phyloP scores from a whole-genome alignment of 768 basidiomycete species.

The Nevesoporus exiguus region DNA sequence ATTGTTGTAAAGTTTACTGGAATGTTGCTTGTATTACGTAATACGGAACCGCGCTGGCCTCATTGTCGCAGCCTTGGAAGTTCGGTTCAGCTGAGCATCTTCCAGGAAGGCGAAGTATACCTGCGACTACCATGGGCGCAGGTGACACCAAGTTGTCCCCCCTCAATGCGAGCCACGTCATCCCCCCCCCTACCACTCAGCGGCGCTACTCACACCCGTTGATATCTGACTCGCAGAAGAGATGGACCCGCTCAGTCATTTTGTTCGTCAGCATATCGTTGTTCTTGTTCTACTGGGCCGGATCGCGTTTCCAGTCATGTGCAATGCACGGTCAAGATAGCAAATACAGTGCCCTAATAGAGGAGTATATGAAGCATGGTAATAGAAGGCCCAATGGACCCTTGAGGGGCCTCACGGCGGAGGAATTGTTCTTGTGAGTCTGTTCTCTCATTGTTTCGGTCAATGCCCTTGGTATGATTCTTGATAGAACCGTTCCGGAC shows the following conservation, averaged over 20 bases:
- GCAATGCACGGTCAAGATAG: conserved; percentile 7
- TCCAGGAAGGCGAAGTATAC: no score
- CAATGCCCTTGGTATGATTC: background rate
- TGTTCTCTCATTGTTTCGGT: background rate
- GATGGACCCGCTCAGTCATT: conserved; percentile 12
- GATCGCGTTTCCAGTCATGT: background rate
- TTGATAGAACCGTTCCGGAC: conserved; percentile 47
- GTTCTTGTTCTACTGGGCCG: conserved; percentile 22
- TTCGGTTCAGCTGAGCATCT: no score
- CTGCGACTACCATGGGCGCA: conserved; percentile 11
- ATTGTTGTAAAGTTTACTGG: background rate
- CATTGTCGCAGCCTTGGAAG: no score
- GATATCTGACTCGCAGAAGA: conserved; percentile 7
- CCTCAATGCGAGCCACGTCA: background rate
- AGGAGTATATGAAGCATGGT: conserved; percentile 18
- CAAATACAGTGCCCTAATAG: conserved; percentile 12
- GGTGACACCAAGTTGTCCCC: conserved; percentile 3
- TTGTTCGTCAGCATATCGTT: conserved; percentile 6
- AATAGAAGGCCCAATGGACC: conserved; percentile 14
- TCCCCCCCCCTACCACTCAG: conserved; percentile 21
- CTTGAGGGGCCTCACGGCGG: conserved; percentile 36
- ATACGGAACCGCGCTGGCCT: no score
- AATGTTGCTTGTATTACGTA: no score
- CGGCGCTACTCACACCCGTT: background rate
- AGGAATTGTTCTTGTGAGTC: conserved; percentile 46